These are phyloP conservation scores for Tilletia indica DNA, from an alignment of 1,284 basidiomycete genomes.

Conservation along the genomic window DNA sequence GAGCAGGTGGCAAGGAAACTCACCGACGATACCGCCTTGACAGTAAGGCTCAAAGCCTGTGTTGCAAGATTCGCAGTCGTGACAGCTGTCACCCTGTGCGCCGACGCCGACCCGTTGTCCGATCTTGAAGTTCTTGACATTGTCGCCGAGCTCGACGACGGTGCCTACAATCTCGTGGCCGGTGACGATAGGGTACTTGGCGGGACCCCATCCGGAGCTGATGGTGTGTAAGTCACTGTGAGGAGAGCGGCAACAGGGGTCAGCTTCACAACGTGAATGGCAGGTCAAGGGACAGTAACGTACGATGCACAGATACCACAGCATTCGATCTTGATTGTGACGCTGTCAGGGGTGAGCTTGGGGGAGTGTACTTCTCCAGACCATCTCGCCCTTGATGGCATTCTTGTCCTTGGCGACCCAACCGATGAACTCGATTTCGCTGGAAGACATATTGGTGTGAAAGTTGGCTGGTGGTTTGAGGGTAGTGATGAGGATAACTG, in stretches of 20 bases:
- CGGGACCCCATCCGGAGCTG: slow-evolving; percentile 42
- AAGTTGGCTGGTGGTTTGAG: too few relatives aligned
- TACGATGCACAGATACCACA: slow-evolving; percentile 37
- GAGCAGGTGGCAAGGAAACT: not conserved
- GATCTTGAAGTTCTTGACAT: slow-evolving; percentile 19
- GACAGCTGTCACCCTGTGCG: slow-evolving; percentile 17
- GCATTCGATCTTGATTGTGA: slow-evolving; percentile 41
- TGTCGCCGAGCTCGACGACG: slow-evolving; percentile 9
- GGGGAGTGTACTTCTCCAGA: slow-evolving; percentile 37
- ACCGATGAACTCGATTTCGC: slow-evolving; percentile 37
- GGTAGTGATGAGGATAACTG: too few relatives aligned
- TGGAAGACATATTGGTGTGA: too few relatives aligned
- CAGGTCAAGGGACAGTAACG: not conserved
- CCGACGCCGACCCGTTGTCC: slow-evolving; percentile 21
- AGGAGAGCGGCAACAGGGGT: not conserved
- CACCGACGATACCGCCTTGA: not conserved
- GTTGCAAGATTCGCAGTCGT: slow-evolving; percentile 4
- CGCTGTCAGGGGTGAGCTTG: slow-evolving; percentile 39
- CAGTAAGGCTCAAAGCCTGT: slow-evolving; percentile 5
- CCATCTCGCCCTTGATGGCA: slow-evolving; percentile 40
- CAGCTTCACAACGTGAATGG: too few relatives aligned
- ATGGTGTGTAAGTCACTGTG: slow-evolving; percentile 38
- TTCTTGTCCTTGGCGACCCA: slow-evolving; percentile 42
- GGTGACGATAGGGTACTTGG: slow-evolving; percentile 33
- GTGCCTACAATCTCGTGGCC: slow-evolving; percentile 20